Conservation (phyloP, 345 rosid species). For the Microthlaspi erraticum region DNA sequence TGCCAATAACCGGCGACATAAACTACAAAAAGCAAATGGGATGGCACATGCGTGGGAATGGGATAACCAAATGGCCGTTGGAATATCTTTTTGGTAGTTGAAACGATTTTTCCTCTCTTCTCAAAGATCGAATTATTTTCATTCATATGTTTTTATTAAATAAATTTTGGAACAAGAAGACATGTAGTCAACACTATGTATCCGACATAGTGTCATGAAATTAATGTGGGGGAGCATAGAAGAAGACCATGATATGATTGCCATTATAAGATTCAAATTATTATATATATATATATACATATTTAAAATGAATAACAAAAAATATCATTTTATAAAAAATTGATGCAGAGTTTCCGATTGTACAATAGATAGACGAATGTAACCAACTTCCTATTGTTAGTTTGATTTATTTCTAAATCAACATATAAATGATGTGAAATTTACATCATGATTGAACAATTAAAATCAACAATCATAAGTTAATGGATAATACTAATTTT, state of each 20-base stretch:
- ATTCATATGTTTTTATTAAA: not conserved
- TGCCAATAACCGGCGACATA: constrained; percentile 27
- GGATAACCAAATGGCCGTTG: constrained; percentile 39
- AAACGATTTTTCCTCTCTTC: constrained; percentile 12
- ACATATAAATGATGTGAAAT: not conserved
- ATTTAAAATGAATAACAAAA: too few relatives aligned
- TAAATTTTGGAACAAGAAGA: constrained; percentile 11
- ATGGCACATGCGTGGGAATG: constrained; percentile 39
- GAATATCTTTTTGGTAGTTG: constrained; percentile 39
- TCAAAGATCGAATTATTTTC: not conserved
- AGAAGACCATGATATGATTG: constrained; percentile 10
- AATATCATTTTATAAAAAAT: too few relatives aligned
- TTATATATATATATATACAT: not conserved
- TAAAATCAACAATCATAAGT: constrained; percentile 6
- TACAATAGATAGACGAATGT: too few relatives aligned
- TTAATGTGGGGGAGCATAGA: constrained; percentile 17
- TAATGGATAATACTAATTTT: not conserved
- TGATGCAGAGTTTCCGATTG: too few relatives aligned
- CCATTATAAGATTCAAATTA: not conserved
- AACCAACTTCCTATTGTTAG: not conserved
- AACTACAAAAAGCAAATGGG: constrained; percentile 28
- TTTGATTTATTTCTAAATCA: not conserved
- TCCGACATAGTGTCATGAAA: constrained; percentile 31
- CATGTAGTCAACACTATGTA: constrained; percentile 36
- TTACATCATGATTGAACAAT: not conserved